Base-by-base conservation (phyloP, 768 basidiomycete genomes). In the Saitozyma sp. region DNA sequence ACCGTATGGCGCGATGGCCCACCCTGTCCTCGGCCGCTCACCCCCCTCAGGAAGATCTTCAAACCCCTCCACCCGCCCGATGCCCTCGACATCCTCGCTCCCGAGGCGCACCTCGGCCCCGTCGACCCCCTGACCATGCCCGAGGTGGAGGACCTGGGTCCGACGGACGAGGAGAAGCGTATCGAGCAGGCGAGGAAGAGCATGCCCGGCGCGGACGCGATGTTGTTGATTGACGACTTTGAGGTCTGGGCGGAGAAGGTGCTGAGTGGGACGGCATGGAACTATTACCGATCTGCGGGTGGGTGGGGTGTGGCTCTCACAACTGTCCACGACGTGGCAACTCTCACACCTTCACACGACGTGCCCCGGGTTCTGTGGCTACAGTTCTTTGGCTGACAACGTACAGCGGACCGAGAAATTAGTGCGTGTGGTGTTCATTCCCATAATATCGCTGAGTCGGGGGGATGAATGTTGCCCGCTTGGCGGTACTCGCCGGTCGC, bases 141-240 rank as follows among this genome's bases (percentile, higher is more conserved):
- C 2, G 59, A 67, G 37, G 54, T 59, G 10, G 51, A 55, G 10
- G 64, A 69, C 6, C 39, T 45, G 14, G 63, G 49, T 9, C 67
- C 64, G 6, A 75, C 77, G 19, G 78, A 73, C 6, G 81, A 82
- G 49, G 78, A 80, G 53, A 56, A 63, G 16, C 63, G 80, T 17
- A 72, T 80, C 11, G 58, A 67, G 43, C 60, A 71, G 14, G 79
- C 78, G 8, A 56, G 76, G 8, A 68, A 73, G 50, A 56, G 66
- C 37, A 67, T 79, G 69, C 78, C 77, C 1, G 67, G 66, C 3
- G 60, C 76, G 19, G 78, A 71, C 5, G 60, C 68, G 1, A 80
- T 82, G 74, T 62, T 82, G 66, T 73, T 79, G 19, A 61, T 81
- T 6, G 59, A 76, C 49, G 81, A 82, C 61, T 78, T 82, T 58